Evolutionary conservation across 176 grass and related monocot species (phyloP), one percentile per base, ranked within the genome.

Genomic region (Aegilops longissima): DNA sequence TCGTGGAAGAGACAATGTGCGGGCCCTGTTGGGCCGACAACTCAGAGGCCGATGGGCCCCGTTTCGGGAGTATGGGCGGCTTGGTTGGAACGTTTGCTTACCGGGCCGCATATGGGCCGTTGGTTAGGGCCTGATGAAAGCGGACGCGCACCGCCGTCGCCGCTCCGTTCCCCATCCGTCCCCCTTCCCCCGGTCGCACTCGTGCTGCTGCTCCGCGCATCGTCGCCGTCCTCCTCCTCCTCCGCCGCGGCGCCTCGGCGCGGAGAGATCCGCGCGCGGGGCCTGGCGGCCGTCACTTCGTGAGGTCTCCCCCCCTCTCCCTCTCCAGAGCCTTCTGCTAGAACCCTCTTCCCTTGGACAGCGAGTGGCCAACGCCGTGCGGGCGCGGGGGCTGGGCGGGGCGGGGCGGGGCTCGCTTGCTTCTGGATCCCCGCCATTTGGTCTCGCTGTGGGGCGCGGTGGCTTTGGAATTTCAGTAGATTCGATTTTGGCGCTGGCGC

Each of bases 341-440:
- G 30, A 24, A 9, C 45, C 59, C n/a, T 73, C 8, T 13, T 12
- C 6, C 39, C 35, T 39, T 36, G 36, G 82, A 6, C 18, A 18
- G 70, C 58, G 17, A 13, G 16, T 27, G 27, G 69, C 61, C 25
- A 58, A 61, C 25, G 70, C 12, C 16, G 7, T 14, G 52, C 44
- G 29, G 12, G 14, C 23, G 54, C 23, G 34, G 29, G 30, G 29
- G 51, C 1, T 9, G 2, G 31, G 4, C 33, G 3, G 56, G 56
- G 66, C 76, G 10, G 35, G 13, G 6, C 30, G 47, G 9, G 2
- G 34, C 25, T 78, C 5, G 51, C 31, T 67, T 66, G 54, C 39
- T 71, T 33, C 69, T 65, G 77, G 87, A 79, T 88, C 39, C 59
- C 66, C 16, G 54, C 33, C 66, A 14, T 71, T 61, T 13, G 27